phyloP scores from a whole-genome alignment of 169 alveolate genomes.

The Plasmodium relictum region DNA sequence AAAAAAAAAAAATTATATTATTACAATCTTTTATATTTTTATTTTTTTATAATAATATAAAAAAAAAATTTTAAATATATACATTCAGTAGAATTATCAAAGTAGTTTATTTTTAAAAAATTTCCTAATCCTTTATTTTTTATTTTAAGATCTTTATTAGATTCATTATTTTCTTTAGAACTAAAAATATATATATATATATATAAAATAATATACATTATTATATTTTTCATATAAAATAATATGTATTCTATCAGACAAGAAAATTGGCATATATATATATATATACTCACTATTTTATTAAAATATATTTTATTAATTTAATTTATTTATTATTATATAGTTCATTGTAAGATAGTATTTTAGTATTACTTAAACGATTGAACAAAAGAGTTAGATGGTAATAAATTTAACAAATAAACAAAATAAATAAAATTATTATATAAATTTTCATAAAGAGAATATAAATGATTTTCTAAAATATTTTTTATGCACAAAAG shows the following conservation, averaged over 20 bases:
- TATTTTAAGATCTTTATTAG: background rate
- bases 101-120: slow-evolving; percentile 24
- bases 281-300: too few species aligned
- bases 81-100: slow-evolving; percentile 33
- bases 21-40: background rate
- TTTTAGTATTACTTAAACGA: background rate
- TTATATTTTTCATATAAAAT: background rate
- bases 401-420: slow-evolving; percentile 27
- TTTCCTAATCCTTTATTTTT: background rate
- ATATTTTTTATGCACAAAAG: slow-evolving; percentile 20
- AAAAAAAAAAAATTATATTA: background rate
- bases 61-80: background rate
- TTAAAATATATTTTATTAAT: too few species aligned
- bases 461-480: slow-evolving; percentile 25
- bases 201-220: slow-evolving; percentile 2
- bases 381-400: background rate
- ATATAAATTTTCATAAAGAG: slow-evolving; percentile 33
- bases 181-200: slow-evolving; percentile 1
- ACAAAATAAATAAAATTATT: slow-evolving; percentile 38
- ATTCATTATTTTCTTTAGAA: background rate
- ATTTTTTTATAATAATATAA: background rate
- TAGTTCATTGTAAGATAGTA: too few species aligned
- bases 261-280: too few species aligned
- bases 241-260: too few species aligned
- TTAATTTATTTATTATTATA: too few species aligned